A percentile compares a stretch with the other conserved stretches of the same genome.
These are phyloP conservation scores for Noccaea bulbosa DNA, from an alignment of 345 rosid species.

Conservation along the genomic window DNA sequence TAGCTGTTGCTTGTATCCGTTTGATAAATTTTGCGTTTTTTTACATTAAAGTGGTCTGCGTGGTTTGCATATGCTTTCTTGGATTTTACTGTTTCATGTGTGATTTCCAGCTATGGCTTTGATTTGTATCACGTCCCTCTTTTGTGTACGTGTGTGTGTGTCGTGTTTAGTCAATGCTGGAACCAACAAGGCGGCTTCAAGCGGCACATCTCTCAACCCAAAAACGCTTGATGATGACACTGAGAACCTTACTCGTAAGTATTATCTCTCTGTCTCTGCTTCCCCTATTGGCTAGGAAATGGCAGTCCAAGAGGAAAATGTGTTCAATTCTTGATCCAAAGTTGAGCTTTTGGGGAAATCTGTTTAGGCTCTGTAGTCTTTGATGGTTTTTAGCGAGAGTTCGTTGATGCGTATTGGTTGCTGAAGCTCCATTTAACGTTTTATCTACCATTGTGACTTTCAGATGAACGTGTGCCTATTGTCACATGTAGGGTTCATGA, in stretches of 20 bases:
- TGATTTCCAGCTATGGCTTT: background rate
- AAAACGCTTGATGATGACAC: constrained; percentile 94
- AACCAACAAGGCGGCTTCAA: constrained; percentile 88
- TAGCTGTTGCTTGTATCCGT: too few relatives aligned
- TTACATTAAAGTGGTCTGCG: background rate
- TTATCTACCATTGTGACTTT: too few relatives aligned
- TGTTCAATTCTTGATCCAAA: background rate
- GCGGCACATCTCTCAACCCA: constrained; percentile 87
- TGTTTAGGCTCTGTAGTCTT: background rate
- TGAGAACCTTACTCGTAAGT: constrained; percentile 92
- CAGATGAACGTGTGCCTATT: constrained; percentile 94
- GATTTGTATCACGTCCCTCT: background rate
- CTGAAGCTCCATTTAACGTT: constrained; percentile 10
- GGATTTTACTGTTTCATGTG: background rate
- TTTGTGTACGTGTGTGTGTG: constrained; percentile 2
- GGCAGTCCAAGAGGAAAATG: background rate
- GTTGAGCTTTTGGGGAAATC: background rate
- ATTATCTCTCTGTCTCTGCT: constrained; percentile 7
- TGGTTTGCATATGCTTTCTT: background rate
- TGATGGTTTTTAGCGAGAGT: too few relatives aligned
- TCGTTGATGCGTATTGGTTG: background rate
- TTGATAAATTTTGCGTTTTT: too few relatives aligned
- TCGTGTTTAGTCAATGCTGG: constrained; percentile 74
- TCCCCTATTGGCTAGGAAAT: background rate
- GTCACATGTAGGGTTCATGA: too few relatives aligned